A percentile compares a stretch with the other conserved stretches of the same genome.
Conservation (phyloP, 331 rosid genomes). For the Ulmus americana region DNA sequence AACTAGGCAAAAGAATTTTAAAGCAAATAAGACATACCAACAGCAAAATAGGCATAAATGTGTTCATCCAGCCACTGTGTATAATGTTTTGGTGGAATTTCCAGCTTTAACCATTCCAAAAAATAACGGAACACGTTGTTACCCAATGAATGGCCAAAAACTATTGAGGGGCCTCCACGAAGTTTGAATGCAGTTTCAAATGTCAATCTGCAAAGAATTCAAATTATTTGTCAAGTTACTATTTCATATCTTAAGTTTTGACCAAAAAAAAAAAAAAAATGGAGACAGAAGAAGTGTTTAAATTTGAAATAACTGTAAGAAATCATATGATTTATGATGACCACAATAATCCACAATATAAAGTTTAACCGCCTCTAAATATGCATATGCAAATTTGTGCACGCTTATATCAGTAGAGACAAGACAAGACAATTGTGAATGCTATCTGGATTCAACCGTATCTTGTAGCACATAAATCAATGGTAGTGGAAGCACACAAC, state of each 20-base stretch:
- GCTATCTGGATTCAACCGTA: too few species aligned
- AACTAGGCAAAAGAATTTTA: not conserved
- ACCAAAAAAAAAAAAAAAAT: not conserved
- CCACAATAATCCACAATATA: too few species aligned
- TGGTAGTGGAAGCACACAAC: too few species aligned
- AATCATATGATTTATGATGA: too few species aligned
- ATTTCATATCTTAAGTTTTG: not conserved
- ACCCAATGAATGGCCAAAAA: constrained; percentile 93
- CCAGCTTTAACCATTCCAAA: constrained; percentile 96
- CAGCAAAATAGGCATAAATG: constrained; percentile 93
- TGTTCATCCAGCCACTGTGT: constrained; percentile 77
- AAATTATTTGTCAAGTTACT: constrained; percentile 16
- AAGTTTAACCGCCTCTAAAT: too few species aligned
- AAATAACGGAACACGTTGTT: constrained; percentile 86
- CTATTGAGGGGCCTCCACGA: constrained; percentile 95
- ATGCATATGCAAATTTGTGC: too few species aligned
- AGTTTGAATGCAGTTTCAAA: constrained; percentile 85
- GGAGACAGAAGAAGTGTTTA: too few species aligned
- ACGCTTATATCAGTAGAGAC: too few species aligned
- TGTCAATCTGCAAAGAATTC: constrained; percentile 59
- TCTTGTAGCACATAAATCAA: too few species aligned
- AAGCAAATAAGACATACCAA: constrained; percentile 52
- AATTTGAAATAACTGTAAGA: too few species aligned
- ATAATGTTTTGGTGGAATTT: constrained; percentile 93
- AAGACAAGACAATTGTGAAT: too few species aligned